Conservation (phyloP, 208 protist genomes). For the Trypanosoma mega region DNA sequence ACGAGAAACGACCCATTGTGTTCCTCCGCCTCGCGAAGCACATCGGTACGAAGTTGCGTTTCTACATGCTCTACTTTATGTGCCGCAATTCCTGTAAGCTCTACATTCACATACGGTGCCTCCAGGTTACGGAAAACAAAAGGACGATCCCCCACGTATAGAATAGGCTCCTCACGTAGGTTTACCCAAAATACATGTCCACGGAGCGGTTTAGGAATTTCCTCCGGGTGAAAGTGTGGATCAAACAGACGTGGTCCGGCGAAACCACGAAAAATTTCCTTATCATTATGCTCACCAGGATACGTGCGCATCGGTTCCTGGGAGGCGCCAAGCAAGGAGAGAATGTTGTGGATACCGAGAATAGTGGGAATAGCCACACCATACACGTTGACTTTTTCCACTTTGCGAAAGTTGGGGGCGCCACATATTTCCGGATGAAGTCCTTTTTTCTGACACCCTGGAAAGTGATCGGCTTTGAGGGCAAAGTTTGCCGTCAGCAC, state of each 20-base stretch:
- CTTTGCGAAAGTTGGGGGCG: conserved; percentile 88
- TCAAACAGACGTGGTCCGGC: conserved; percentile 80
- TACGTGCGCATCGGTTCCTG: conserved; percentile 64
- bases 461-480: conserved; percentile 90
- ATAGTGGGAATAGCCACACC: conserved; percentile 85
- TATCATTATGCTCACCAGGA: conserved; percentile 74
- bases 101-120: conserved; percentile 89
- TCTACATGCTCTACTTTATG: conserved; percentile 84
- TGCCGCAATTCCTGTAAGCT: conserved; percentile 85
- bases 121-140: conserved; percentile 86
- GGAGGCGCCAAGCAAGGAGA: conserved; percentile 82
- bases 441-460: conserved; percentile 87
- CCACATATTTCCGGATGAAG: conserved; percentile 78
- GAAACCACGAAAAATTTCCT: conserved; percentile 74
- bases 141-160: conserved; percentile 85
- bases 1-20: conserved; percentile 84
- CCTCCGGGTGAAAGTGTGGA: conserved; percentile 61
- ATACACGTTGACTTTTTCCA: conserved; percentile 81
- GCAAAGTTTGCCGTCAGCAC: conserved; percentile 87
- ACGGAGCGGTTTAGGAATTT: conserved; percentile 62
- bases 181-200: conserved; percentile 89
- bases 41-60: conserved; percentile 62
- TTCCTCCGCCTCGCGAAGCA: conserved; percentile 71
- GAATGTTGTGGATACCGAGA: conserved; percentile 82
- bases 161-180: conserved; percentile 83